Base-by-base conservation (phyloP, 2,329 filamentous ascomycete genomes). In the Thyridium curvatum region DNA sequence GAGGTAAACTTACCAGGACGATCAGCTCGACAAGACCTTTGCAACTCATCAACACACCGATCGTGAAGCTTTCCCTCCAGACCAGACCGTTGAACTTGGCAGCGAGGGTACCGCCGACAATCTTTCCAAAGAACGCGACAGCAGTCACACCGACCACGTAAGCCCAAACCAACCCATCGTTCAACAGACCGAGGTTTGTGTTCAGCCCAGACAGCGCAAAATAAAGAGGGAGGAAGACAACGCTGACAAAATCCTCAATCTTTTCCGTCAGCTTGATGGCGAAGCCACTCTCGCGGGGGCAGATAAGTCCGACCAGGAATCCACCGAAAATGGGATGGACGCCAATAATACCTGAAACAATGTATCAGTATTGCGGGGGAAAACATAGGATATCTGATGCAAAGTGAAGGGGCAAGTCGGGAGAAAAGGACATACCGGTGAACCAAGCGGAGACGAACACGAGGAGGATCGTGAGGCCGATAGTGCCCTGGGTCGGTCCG, bases 1-100 rank as follows among this genome's bases (percentile, higher is more conserved):
- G 2, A 32, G 7, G n/a, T n/a, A n/a, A 18, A 56, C 79, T 64
- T 69, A 90, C 86, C 60, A 94, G 60, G n/a, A 96, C 90, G 58
- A 97, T 96, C 38, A 97, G 68, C 59, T 96, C 90, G 1, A 96
- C 90, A 9, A 97, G 71, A 52, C 91, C 91, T 61, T 97, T 97
- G 62, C 91, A 97, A 62, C 87, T 94, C 91, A 97, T 97, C 52
- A 96, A 64, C 13, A 83, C 79, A 12, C 91, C 91, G 48, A 97
- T 93, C 2, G 87, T 79, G 26, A 94, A 77, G 41, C 85, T 90
- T 59, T 97, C 91, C 42, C 90, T 77, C 91, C 91, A 97, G 2
- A 94, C 74, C 37, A 96, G 69, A 18, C 84, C 88, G 51, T 79
- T 86, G 3, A 79, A 54, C 29, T 79, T 77, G 1, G 91, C 89